Percentiles rank a stretch among this genome's conserved stretches.
These are phyloP conservation scores for Hypoxylon subgilvum DNA, from an alignment of 495 filamentous ascomycete species.

Conservation along the genomic window DNA sequence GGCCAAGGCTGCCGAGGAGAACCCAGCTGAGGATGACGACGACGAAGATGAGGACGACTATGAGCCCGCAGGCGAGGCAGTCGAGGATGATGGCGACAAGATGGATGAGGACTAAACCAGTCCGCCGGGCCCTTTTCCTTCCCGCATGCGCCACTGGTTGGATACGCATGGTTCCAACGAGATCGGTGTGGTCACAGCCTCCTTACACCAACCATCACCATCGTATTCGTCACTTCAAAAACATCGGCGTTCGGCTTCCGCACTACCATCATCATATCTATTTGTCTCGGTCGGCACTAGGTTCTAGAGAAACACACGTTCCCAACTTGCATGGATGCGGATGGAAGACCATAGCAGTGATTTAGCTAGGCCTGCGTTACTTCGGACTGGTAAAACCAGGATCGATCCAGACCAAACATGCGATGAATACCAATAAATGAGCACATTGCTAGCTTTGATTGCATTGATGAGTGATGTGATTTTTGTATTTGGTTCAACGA, in stretches of 20 bases:
- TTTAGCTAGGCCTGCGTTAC: too few species aligned
- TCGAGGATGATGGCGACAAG: slow-evolving; percentile 48
- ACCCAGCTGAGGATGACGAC: slow-evolving; percentile 72
- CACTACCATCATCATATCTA: slow-evolving; percentile 6
- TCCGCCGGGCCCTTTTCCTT: neutral
- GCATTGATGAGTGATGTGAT: too few species aligned
- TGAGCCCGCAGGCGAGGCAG: slow-evolving; percentile 41
- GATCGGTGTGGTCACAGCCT: slow-evolving; percentile 3
- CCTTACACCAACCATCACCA: neutral
- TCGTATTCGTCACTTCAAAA: slow-evolving; percentile 8
- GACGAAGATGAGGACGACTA: slow-evolving; percentile 81
- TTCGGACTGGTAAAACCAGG: too few species aligned
- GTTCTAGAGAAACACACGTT: slow-evolving; percentile 10
- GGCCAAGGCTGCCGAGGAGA: slow-evolving; percentile 74
- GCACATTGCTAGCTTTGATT: neutral
- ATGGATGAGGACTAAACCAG: slow-evolving; percentile 55
- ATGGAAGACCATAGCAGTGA: slow-evolving; percentile 13
- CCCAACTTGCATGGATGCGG: slow-evolving; percentile 12
- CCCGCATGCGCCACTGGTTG: slow-evolving; percentile 10
- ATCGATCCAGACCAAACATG: neutral
- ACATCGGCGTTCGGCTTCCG: slow-evolving; percentile 11
- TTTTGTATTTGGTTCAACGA: too few species aligned
- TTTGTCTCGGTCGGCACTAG: slow-evolving; percentile 10
- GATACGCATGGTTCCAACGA: slow-evolving; percentile 21
- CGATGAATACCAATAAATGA: slow-evolving; percentile 28